A percentile compares a stretch with the other conserved stretches of the same genome.
These are phyloP conservation scores for Fagopyrum esculentum DNA, from an alignment of 148 eudicot genomes.

Conservation along the genomic window DNA sequence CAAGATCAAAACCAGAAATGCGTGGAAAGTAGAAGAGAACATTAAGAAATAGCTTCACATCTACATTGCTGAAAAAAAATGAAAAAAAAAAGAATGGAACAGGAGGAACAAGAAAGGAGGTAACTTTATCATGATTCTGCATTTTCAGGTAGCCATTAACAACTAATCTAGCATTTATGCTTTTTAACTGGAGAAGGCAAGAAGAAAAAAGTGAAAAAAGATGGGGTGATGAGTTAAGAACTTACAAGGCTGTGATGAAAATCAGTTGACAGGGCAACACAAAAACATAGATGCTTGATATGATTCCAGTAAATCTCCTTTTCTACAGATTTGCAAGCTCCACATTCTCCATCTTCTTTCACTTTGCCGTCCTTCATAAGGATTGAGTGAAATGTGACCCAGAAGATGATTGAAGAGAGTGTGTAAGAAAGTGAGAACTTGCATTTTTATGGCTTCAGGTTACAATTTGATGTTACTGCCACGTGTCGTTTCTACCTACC, in stretches of 20 bases:
- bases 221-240: no score
- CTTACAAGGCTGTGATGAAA: conserved; percentile 17
- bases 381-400: not conserved
- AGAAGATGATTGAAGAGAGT: not conserved
- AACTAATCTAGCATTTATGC: no score
- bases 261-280: conserved; percentile 4
- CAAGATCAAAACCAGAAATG: not conserved
- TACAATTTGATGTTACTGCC: no score
- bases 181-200: no score
- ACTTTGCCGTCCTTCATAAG: not conserved
- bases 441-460: not conserved
- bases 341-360: not conserved
- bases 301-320: conserved; percentile 21
- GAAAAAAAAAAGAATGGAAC: no score
- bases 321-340: not conserved
- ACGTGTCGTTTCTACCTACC: no score
- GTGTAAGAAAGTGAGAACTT: not conserved
- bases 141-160: no score
- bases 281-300: conserved; percentile 24
- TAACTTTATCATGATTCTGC: no score
- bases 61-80: no score
- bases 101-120: no score
- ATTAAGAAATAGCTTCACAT: no score
- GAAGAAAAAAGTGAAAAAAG: no score
- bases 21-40: not conserved